Conservation (phyloP, 208 protist species). For the Zelonia costaricensis region DNA sequence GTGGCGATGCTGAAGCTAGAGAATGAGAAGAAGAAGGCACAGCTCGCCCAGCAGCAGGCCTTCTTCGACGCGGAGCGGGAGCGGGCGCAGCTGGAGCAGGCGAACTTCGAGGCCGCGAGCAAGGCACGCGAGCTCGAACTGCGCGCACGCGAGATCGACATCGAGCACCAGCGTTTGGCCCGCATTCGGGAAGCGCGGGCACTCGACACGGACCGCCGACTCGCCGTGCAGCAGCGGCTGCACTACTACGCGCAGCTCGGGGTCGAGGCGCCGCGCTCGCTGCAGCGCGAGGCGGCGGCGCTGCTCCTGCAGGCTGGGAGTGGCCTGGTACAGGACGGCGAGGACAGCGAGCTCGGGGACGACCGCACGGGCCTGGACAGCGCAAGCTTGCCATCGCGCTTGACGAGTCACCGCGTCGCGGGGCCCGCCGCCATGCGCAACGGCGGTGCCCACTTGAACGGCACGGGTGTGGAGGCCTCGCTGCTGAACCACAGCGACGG, state of each 20-base stretch:
- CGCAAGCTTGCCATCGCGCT: too few relatives aligned
- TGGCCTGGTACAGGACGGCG: not conserved
- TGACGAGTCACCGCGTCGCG: too few relatives aligned
- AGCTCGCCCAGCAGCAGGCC: slow-evolving; percentile 44
- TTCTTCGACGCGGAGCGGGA: slow-evolving; percentile 47
- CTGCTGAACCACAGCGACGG: not conserved
- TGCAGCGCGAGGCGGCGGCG: slow-evolving; percentile 26
- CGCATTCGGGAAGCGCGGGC: slow-evolving; percentile 45
- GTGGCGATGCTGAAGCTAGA: slow-evolving; percentile 58
- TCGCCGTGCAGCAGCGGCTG: slow-evolving; percentile 42
- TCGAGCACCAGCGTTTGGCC: slow-evolving; percentile 49
- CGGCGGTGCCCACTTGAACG: too few relatives aligned
- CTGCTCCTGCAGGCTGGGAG: slow-evolving; percentile 1
- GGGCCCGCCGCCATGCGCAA: too few relatives aligned
- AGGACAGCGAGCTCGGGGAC: not conserved
- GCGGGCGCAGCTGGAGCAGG: slow-evolving; percentile 45
- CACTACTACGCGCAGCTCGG: slow-evolving; percentile 47
- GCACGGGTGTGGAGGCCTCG: not conserved
- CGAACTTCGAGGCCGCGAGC: slow-evolving; percentile 37
- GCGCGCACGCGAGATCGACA: slow-evolving; percentile 50
- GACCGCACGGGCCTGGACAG: not conserved
- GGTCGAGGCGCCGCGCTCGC: slow-evolving; percentile 18
- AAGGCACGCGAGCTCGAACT: slow-evolving; percentile 54
- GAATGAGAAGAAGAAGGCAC: slow-evolving; percentile 58
- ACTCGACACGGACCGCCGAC: slow-evolving; percentile 35